Percentiles rank a stretch among this genome's conserved stretches.
These are phyloP conservation scores for Gaultheria prostrata DNA, from an alignment of 148 eudicot genomes.

Conservation along the genomic window DNA sequence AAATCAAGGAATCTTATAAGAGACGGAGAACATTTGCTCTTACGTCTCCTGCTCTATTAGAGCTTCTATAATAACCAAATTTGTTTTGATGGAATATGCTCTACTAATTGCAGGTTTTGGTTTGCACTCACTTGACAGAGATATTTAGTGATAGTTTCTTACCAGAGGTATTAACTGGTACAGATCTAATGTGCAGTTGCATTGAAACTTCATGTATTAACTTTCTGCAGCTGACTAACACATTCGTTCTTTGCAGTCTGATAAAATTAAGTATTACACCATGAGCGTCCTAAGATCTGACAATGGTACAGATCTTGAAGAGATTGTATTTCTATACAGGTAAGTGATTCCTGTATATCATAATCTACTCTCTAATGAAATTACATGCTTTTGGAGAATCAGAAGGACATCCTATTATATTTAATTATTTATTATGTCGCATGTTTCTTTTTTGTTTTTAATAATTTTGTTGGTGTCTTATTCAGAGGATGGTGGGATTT, in stretches of 20 bases:
- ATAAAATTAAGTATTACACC: constrained; percentile 77
- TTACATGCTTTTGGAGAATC: not conserved
- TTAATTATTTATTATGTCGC: not conserved
- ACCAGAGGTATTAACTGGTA: constrained; percentile 48
- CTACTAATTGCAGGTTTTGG: constrained; percentile 58
- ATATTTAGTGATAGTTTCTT: constrained; percentile 63
- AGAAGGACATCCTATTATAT: not conserved
- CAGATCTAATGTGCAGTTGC: not conserved
- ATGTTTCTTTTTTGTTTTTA: not conserved
- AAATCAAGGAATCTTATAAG: not conserved
- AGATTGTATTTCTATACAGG: constrained; percentile 91
- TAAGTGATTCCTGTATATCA: constrained; percentile 25
- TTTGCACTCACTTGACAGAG: constrained; percentile 95
- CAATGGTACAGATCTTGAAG: constrained; percentile 58
- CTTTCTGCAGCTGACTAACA: not conserved
- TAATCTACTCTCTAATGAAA: not conserved
- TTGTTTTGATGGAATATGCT: constrained; percentile 2
- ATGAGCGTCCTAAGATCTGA: constrained; percentile 92
- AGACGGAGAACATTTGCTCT: not conserved
- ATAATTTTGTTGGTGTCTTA: not conserved
- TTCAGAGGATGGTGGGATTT: not conserved
- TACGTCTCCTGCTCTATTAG: constrained; percentile 3
- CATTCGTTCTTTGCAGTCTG: constrained; percentile 44
- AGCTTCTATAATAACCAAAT: not conserved
- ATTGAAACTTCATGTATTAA: not conserved